These are phyloP conservation scores for Calonectria hongkongensis DNA, from an alignment of 2,329 filamentous ascomycete species.

Conservation along the genomic window DNA sequence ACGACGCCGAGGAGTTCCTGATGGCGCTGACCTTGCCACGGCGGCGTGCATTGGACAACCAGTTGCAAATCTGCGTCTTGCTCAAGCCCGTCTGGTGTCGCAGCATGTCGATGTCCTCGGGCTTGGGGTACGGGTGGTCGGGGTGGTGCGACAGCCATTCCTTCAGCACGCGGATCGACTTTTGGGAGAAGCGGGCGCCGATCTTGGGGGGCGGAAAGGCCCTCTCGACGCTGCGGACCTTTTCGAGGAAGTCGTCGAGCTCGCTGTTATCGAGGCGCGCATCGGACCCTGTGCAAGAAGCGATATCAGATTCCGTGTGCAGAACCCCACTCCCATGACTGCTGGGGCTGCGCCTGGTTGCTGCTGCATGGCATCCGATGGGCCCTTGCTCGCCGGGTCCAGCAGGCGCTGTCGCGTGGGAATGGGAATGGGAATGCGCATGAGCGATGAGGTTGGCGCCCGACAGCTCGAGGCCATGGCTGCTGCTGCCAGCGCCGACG, in stretches of 20 bases:
- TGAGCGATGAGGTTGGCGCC: conserved; percentile 14
- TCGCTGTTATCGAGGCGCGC: conserved; percentile 27
- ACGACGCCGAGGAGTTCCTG: not conserved
- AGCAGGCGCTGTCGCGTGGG: not conserved
- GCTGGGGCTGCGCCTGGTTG: conserved; percentile 23
- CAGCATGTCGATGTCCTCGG: conserved; percentile 65
- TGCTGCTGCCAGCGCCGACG: not conserved
- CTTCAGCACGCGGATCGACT: conserved; percentile 29
- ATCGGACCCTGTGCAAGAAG: conserved; percentile 18
- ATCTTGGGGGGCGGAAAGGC: conserved; percentile 33
- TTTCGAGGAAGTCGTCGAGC: conserved; percentile 26
- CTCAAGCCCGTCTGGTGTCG: conserved; percentile 84
- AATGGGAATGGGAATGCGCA: not conserved
- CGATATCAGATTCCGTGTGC: conserved; percentile 29
- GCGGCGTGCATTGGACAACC: conserved; percentile 89
- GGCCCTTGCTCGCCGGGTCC: conserved; percentile 9
- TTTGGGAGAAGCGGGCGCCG: conserved; percentile 33
- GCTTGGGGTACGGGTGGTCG: conserved; percentile 29
- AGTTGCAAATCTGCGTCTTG: conserved; percentile 87
- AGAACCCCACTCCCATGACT: conserved; percentile 32
- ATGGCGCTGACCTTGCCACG: conserved; percentile 77
- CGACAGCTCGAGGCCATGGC: conserved; percentile 10
- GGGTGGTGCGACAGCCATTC: conserved; percentile 33
- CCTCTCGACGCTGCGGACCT: conserved; percentile 24
- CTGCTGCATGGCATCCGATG: conserved; percentile 22